Conservation (phyloP, 768 basidiomycete genomes). For the Pleurotus tuber-regium region DNA sequence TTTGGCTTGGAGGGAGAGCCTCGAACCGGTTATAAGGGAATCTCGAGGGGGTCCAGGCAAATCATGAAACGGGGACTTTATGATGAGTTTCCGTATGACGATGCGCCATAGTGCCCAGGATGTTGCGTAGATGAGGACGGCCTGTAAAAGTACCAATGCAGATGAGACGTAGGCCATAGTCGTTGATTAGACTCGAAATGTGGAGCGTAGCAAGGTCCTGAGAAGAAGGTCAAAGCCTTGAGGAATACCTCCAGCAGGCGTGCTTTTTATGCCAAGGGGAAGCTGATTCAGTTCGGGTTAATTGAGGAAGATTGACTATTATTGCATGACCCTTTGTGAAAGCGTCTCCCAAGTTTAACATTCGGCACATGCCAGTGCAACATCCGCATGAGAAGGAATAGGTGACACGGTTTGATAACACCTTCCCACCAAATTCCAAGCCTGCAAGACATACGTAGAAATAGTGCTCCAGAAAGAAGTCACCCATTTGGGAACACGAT, state of each 20-base stretch:
- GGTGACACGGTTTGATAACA: conserved; percentile 10
- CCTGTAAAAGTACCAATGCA: conserved; percentile 1
- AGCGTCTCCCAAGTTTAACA: conserved; percentile 5
- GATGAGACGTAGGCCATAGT: conserved; percentile 4
- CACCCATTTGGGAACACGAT: conserved; percentile 5
- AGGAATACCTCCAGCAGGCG: not conserved
- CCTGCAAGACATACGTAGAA: conserved; percentile 11
- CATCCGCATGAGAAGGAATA: conserved; percentile 7
- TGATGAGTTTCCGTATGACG: conserved; percentile 5
- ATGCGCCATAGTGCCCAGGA: conserved; percentile 7
- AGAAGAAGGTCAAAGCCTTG: not conserved
- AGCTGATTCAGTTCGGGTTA: conserved; percentile 7
- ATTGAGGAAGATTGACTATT: conserved; percentile 9
- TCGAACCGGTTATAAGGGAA: conserved; percentile 8
- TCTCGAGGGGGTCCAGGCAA: conserved; percentile 11
- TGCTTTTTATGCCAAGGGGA: conserved; percentile 11
- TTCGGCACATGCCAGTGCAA: conserved; percentile 10
- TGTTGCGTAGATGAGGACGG: conserved; percentile 1
- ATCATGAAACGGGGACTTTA: conserved; percentile 8
- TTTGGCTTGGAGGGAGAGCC: not conserved
- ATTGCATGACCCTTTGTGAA: conserved; percentile 1
- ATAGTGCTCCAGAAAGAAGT: conserved; percentile 4
- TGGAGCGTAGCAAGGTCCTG: not conserved
- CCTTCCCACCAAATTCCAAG: conserved; percentile 8
- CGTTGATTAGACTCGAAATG: not conserved